Evolutionary conservation across 495 filamentous ascomycete genomes (phyloP).

Genomic region (Neurospora sp.): DNA sequence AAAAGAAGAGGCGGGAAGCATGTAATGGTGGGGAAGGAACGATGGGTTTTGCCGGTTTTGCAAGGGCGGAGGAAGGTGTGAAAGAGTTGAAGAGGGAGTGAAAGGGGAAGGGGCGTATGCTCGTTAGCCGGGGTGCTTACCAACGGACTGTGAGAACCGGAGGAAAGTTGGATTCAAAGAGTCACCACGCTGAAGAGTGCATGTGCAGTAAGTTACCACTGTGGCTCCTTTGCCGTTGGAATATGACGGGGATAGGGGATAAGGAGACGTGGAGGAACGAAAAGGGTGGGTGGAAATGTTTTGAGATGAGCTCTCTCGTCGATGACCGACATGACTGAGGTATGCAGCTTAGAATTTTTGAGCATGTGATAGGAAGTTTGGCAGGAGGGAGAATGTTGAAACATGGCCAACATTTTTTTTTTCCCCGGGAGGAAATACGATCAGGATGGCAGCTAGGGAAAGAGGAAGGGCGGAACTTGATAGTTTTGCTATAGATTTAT

Average conservation of each 20-base stretch:
- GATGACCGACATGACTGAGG: neutral
- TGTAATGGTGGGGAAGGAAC: neutral
- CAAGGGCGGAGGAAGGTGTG: neutral
- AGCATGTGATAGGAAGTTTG: neutral
- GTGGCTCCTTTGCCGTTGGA: neutral
- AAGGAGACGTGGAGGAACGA: neutral
- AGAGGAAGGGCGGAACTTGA: neutral
- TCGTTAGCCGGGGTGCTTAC: no score
- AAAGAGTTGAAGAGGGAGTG: neutral
- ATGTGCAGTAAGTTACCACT: neutral
- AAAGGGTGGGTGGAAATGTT: neutral
- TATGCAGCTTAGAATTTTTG: neutral
- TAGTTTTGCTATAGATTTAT: neutral
- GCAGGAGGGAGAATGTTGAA: neutral
- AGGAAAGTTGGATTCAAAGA: no score
- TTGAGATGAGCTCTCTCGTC: neutral
- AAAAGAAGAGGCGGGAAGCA: neutral
- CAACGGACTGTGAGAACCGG: no score
- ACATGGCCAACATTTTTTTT: neutral
- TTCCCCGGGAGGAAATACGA: neutral
- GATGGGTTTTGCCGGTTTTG: neutral
- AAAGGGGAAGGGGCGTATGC: neutral
- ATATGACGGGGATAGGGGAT: neutral
- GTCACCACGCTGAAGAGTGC: neutral
- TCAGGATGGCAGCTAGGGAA: neutral